Evolutionary conservation across 2,329 filamentous ascomycete species (phyloP).

Genomic region (Dactylellina parvicollis): DNA sequence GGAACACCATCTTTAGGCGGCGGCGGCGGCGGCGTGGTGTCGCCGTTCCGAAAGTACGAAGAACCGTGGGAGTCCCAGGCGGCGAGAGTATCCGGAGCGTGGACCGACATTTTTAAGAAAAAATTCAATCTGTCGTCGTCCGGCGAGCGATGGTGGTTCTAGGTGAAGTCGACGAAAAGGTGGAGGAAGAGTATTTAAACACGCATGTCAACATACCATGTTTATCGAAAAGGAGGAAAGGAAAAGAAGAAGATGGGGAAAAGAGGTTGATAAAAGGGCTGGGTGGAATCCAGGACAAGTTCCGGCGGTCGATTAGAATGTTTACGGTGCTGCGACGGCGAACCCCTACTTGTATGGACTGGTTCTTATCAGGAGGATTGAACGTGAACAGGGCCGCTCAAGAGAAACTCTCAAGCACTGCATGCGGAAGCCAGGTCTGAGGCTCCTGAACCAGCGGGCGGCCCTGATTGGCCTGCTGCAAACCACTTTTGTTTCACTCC

Average conservation of each 20-base stretch:
- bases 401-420: constrained; percentile 14
- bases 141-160: constrained; percentile 18
- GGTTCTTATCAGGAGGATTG: neutral
- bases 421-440: constrained; percentile 7
- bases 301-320: neutral
- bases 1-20: constrained; percentile 47
- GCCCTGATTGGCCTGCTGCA: neutral
- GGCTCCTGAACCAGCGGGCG: constrained; percentile 4
- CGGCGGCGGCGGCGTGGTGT: constrained; percentile 44
- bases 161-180: neutral
- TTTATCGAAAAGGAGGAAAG: neutral
- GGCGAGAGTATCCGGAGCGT: constrained; percentile 37
- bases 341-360: neutral
- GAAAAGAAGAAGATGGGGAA: neutral
- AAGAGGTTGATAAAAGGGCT: constrained; percentile 2
- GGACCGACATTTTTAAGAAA: constrained; percentile 24
- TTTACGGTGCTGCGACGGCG: neutral
- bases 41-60: constrained; percentile 21
- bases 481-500: neutral
- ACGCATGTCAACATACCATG: neutral
- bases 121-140: constrained; percentile 10
- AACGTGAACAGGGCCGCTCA: neutral
- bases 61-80: constrained; percentile 22
- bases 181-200: neutral
- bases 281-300: neutral